Base-by-base conservation (phyloP, 1,284 basidiomycete genomes). In the Leccinum subatratum region DNA sequence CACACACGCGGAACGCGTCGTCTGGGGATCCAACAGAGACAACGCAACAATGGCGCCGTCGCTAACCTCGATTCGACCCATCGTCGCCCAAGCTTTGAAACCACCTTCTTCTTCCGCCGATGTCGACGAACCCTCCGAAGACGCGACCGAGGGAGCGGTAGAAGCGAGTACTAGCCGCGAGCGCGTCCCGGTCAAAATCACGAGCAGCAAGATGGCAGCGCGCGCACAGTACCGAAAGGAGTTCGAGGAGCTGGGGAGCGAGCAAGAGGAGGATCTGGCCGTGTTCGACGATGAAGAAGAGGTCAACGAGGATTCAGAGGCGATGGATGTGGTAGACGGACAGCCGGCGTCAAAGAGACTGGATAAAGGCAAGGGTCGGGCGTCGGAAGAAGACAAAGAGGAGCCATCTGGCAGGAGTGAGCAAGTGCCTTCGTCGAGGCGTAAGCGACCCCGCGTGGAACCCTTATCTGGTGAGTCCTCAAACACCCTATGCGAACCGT, bases 131-230 rank as follows among this genome's bases (percentile, higher is more conserved):
- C n/a, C n/a, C n/a, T n/a, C n/a, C n/a, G n/a, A n/a, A n/a, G n/a
- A n/a, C n/a, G n/a, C n/a, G n/a, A n/a, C n/a, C n/a, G n/a, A n/a
- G n/a, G n/a, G n/a, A n/a, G n/a, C n/a, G n/a, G n/a, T n/a, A n/a
- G n/a, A n/a, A n/a, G n/a, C n/a, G n/a, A n/a, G n/a, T n/a, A n/a
- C n/a, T n/a, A n/a, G n/a, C n/a, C n/a, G n/a, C n/a, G n/a, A n/a
- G n/a, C n/a, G n/a, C n/a, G n/a, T n/a, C n/a, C n/a, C n/a, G n/a
- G n/a, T n/a, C n/a, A n/a, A n/a, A n/a, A n/a, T n/a, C n/a, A n/a
- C n/a, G n/a, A n/a, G n/a, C n/a, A n/a, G n/a, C n/a, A n/a, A 90
- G 75, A 92, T 91, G 89, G 71, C 80, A 18, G 86, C 85, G 64
- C 83, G 90, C 3, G 83, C 83, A 61, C 79, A 85, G 70, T 89